phyloP scores from a whole-genome alignment of 331 rosid genomes.

The Quercus tomentella region DNA sequence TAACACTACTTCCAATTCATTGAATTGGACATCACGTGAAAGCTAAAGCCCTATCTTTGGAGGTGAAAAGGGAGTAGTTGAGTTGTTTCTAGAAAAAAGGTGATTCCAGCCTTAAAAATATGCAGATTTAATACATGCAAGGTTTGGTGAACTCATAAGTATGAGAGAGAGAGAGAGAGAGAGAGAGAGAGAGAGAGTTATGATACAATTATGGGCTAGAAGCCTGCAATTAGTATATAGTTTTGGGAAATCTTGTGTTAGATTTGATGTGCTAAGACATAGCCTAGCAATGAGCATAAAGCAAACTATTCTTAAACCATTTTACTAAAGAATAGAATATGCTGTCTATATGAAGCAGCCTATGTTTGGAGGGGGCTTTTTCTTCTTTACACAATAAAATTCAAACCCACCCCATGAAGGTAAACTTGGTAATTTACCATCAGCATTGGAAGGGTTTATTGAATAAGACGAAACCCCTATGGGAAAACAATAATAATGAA shows the following conservation, averaged over 20 bases:
- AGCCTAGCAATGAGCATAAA: background rate
- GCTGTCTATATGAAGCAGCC: background rate
- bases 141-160: background rate
- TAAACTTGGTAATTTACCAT: too few relatives aligned
- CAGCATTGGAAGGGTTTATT: too few relatives aligned
- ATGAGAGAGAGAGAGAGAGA: background rate
- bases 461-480: too few relatives aligned
- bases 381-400: background rate
- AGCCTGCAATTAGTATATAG: background rate
- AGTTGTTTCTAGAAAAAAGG: slow-evolving; percentile 20
- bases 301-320: background rate
- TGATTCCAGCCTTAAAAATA: background rate
- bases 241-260: background rate
- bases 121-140: background rate
- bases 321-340: background rate
- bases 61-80: slow-evolving; percentile 12
- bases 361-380: background rate
- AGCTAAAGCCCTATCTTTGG: background rate
- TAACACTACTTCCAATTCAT: background rate
- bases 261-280: background rate
- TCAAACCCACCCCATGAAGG: too few relatives aligned
- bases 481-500: too few relatives aligned
- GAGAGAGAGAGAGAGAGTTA: background rate
- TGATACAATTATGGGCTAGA: background rate
- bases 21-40: slow-evolving; percentile 25